A percentile compares a stretch with the other conserved stretches of the same genome.
Evolutionary conservation across 106 monocot genomes (phyloP).

Genomic region (Dendrobium huoshanense): DNA sequence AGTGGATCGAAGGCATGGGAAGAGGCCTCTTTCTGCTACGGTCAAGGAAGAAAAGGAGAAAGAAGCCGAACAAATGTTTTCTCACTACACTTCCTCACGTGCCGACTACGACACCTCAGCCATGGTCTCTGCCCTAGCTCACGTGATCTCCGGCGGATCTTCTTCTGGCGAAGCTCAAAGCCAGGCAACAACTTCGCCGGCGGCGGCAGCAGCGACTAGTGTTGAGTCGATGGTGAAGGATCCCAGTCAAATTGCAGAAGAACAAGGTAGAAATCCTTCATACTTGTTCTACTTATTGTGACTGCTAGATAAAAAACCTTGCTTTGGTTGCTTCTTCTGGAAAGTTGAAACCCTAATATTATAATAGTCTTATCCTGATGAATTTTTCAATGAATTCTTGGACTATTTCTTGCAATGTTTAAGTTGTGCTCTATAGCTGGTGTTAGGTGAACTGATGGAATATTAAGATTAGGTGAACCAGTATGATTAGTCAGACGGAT

Average conservation of each 20-base stretch:
- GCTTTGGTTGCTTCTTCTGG: too few species aligned
- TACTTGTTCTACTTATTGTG: background rate
- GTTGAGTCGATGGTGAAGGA: background rate
- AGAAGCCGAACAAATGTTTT: constrained; percentile 10
- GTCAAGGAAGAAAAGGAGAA: constrained; percentile 34
- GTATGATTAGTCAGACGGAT: too few species aligned
- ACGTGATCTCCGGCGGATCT: constrained; percentile 20
- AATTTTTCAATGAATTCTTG: background rate
- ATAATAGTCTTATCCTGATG: background rate
- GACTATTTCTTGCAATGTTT: background rate
- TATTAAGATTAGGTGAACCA: background rate
- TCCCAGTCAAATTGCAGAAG: background rate
- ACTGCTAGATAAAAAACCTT: too few species aligned
- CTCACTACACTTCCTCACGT: constrained; percentile 22
- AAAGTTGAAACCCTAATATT: background rate
- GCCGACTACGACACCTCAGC: constrained; percentile 46
- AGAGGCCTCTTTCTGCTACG: constrained; percentile 35
- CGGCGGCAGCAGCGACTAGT: background rate
- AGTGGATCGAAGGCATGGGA: constrained; percentile 73
- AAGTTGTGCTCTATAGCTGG: background rate
- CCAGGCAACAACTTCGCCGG: background rate
- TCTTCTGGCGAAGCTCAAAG: background rate
- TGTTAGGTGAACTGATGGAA: constrained; percentile 1
- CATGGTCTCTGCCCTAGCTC: constrained; percentile 60
- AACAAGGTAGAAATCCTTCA: constrained; percentile 18